Percentiles rank a stretch among this genome's conserved stretches.
Evolutionary conservation across 31 red algal species (phyloP).

Genomic region (Bonnemaisonia californica): DNA sequence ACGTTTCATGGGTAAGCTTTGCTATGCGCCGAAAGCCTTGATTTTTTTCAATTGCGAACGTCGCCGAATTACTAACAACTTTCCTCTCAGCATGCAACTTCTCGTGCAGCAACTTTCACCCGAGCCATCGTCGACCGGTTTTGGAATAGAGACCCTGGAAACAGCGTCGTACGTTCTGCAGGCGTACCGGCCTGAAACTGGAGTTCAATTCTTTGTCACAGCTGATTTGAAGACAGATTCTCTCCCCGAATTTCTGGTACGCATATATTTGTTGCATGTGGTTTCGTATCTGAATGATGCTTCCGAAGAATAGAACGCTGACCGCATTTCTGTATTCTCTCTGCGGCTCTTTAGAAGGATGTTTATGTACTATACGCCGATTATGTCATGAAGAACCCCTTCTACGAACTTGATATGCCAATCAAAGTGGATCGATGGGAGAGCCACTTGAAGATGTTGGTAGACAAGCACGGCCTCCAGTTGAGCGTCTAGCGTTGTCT

Average conservation of each 20-base stretch:
- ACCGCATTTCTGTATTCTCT: constrained; percentile 6
- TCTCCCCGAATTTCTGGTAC: constrained; percentile 70
- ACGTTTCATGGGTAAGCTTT: constrained; percentile 91
- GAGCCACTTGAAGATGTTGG: constrained; percentile 44
- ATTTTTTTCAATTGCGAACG: not conserved
- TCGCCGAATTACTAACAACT: constrained; percentile 1
- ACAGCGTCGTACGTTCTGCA: constrained; percentile 79
- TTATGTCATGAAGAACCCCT: constrained; percentile 98
- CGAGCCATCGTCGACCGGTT: constrained; percentile 61
- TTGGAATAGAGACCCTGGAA: constrained; percentile 82
- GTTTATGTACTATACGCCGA: constrained; percentile 90
- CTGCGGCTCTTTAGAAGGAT: constrained; percentile 32
- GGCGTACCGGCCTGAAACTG: constrained; percentile 79
- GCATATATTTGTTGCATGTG: constrained; percentile 5
- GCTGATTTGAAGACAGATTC: constrained; percentile 72
- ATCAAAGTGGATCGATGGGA: constrained; percentile 93
- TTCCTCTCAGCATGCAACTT: constrained; percentile 86
- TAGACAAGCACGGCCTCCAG: constrained; percentile 63
- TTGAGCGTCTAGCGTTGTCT: constrained; percentile 24
- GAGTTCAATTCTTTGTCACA: constrained; percentile 94
- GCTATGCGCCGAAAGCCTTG: not conserved
- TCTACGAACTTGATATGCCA: constrained; percentile 99
- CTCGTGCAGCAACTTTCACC: constrained; percentile 91
- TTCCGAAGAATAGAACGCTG: too few species aligned
- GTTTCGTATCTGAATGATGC: not conserved